Evolutionary conservation across 768 basidiomycete genomes (phyloP), one percentile per base, ranked within the genome.

Genomic region (Heimioporus sp.): DNA sequence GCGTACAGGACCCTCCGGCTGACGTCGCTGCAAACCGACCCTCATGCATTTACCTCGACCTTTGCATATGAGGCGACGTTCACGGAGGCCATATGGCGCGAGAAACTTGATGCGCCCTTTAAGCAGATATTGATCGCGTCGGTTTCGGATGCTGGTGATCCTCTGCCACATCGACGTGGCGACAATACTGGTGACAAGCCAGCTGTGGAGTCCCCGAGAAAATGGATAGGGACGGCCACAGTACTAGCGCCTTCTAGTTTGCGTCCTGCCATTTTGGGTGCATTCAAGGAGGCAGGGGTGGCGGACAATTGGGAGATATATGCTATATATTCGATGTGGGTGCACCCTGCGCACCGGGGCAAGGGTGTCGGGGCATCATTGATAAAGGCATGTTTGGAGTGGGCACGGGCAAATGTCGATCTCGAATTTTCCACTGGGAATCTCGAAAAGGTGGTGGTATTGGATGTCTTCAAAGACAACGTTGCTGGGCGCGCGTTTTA

Each of bases 341-440:
- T 66, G 4, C 59, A 59, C 32, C 68, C 58, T n/a, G 56, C 57
- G 2, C 66, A 68, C 24, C 53, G 66, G 15, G 56, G 58, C n/a
- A 66, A 51, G 40, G 58, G 60, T 13, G 15, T 68, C 15, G 66
- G 55, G 8, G 10, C 24, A 3, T 15, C 30, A 15, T 20, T 70
- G n/a, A 48, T 59, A 11, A 44, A 40, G 20, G 56, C 52, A 12
- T 63, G 57, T 31, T 37, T 69, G 42, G 56, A 60, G 21, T 69
- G 65, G 66, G 66, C 38, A 19, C 54, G 58, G 40, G 55, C 51
- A 8, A 32, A 64, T 24, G 43, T 49, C 49, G 58, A 62, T 10
- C n/a, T 38, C 30, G 53, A 56, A 28, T 52, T 52, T 52, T 34
- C 31, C 2, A 30, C 39, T 9, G 34, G 43, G 16, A 35, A 35